A percentile compares a stretch with the other conserved stretches of the same genome.
phyloP scores from a whole-genome alignment of 331 rosid species.

The Prunus yedoensis region DNA sequence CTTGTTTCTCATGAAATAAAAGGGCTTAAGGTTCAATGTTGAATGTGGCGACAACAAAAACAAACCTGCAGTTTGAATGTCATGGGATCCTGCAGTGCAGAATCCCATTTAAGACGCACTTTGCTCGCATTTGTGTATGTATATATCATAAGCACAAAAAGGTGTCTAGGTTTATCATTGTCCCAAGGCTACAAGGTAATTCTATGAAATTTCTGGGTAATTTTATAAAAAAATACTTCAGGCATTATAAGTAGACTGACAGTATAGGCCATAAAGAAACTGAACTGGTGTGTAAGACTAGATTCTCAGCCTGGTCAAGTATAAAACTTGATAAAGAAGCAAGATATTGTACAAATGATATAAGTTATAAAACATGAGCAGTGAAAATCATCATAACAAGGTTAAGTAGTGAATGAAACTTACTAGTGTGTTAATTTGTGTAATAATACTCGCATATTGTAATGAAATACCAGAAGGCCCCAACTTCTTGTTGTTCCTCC shows the following conservation, averaged over 20 bases:
- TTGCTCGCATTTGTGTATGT: background rate
- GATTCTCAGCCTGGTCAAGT: too few relatives aligned
- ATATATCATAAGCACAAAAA: background rate
- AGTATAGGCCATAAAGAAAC: too few relatives aligned
- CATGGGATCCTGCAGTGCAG: background rate
- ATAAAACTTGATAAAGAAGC: too few relatives aligned
- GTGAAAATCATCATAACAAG: background rate
- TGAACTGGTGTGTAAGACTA: too few relatives aligned
- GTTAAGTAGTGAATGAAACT: conserved; percentile 25
- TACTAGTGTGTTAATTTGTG: conserved; percentile 79
- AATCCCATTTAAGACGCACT: background rate
- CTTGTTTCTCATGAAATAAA: too few relatives aligned
- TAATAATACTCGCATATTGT: conserved; percentile 70
- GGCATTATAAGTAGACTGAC: too few relatives aligned
- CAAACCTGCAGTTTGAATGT: background rate
- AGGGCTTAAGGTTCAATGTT: background rate
- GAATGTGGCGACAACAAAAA: background rate
- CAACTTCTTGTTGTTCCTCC: conserved; percentile 51
- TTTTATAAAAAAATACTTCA: too few relatives aligned
- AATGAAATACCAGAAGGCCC: conserved; percentile 85
- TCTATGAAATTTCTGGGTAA: too few relatives aligned
- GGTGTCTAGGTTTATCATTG: too few relatives aligned
- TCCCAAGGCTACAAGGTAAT: too few relatives aligned
- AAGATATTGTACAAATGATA: background rate
- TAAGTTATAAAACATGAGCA: background rate